phyloP scores from a whole-genome alignment of 164 flowering plant species.

The Vitis riparia region DNA sequence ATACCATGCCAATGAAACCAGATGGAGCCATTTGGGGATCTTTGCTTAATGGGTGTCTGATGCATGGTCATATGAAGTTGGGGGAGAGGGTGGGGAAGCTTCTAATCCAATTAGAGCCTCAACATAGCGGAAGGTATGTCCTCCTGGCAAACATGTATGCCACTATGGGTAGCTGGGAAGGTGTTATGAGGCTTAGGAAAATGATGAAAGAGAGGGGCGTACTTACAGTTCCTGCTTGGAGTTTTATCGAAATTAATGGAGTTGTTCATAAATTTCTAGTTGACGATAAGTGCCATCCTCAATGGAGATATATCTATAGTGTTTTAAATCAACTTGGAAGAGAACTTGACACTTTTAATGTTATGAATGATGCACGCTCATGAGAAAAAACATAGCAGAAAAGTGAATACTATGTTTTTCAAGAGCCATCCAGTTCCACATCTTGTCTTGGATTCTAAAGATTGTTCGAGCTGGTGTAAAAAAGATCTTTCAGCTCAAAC shows the following conservation, averaged over 20 bases:
- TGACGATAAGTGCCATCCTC: conserved; percentile 17
- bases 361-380: no score
- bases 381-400: no score
- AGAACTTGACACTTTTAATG: no score
- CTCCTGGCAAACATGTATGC: conserved; percentile 28
- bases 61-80: conserved; percentile 9
- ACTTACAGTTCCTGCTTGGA: conserved; percentile 20
- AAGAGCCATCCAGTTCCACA: no score
- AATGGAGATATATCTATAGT: conserved; percentile 8
- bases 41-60: conserved; percentile 35
- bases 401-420: no score
- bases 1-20: conserved; percentile 31
- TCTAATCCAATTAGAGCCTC: no score
- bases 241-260: conserved; percentile 27
- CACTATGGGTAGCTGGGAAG: conserved; percentile 21
- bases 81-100: conserved; percentile 15
- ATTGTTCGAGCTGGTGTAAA: no score
- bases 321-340: conserved; percentile 12
- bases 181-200: conserved; percentile 22
- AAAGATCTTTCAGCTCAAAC: no score
- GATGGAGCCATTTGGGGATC: conserved; percentile 40
- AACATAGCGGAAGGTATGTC: conserved; percentile 7
- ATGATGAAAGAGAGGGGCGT: conserved; percentile 26
- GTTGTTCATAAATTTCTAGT: conserved; percentile 25
- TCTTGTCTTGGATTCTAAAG: no score